Conservation (phyloP, 2,329 filamentous ascomycete species). For the Aureobasidium sp. region DNA sequence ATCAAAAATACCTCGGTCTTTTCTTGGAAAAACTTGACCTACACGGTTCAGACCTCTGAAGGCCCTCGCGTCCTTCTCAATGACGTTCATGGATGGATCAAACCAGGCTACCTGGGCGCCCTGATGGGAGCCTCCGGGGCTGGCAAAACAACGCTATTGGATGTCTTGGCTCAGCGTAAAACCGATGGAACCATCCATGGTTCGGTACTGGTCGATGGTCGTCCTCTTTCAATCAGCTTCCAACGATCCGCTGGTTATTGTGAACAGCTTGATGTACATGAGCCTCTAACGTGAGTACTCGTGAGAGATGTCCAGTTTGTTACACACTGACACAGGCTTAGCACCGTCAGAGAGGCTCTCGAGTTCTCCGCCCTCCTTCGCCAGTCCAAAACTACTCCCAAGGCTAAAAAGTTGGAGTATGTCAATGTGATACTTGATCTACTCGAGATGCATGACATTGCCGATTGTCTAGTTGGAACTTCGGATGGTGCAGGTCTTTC, state of each 20-base stretch:
- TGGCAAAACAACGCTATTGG: conserved; percentile 77
- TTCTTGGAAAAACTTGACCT: conserved; percentile 44
- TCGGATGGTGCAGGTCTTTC: conserved; percentile 50
- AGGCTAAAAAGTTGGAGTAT: conserved; percentile 52
- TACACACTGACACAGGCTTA: no score
- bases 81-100: conserved; percentile 41
- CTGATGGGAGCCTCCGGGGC: conserved; percentile 54
- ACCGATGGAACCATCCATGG: conserved; percentile 57
- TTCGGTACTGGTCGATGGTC: conserved; percentile 54
- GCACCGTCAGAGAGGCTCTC: conserved; percentile 56
- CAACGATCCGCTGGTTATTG: conserved; percentile 57
- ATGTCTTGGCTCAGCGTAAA: conserved; percentile 61
- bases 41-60: conserved; percentile 40
- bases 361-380: conserved; percentile 57
- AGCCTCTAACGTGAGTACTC: conserved; percentile 30
- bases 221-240: conserved; percentile 46
- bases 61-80: conserved; percentile 38
- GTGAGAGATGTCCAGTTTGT: no score
- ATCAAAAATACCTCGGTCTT: conserved; percentile 26
- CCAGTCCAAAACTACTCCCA: conserved; percentile 49
- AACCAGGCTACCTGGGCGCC: conserved; percentile 42
- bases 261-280: conserved; percentile 58
- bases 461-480: conserved; percentile 54
- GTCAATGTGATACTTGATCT: conserved; percentile 59
- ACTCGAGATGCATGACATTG: conserved; percentile 59